These are phyloP conservation scores for Suillus paluster DNA, from an alignment of 768 basidiomycete genomes.

Conservation along the genomic window DNA sequence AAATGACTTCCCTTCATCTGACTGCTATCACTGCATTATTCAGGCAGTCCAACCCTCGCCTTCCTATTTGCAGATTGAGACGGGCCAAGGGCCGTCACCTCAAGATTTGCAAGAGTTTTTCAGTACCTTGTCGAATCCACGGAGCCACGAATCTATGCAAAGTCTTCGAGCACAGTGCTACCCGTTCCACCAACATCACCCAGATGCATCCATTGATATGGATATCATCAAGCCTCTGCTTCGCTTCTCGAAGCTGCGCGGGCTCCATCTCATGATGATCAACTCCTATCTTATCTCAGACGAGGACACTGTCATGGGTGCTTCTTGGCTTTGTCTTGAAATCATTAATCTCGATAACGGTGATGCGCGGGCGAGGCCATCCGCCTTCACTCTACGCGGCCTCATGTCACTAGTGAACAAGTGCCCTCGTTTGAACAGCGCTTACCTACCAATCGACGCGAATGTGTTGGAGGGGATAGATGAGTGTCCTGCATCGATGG, in stretches of 20 bases:
- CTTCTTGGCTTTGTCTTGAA: too few species aligned
- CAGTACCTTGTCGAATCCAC: background rate
- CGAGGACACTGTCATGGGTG: too few species aligned
- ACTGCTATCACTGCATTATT: conserved; percentile 5
- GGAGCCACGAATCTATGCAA: background rate
- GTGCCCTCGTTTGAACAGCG: too few species aligned
- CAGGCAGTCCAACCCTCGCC: background rate
- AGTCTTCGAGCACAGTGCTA: background rate
- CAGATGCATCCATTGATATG: background rate
- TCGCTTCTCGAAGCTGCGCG: background rate
- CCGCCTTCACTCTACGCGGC: too few species aligned
- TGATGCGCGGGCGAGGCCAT: too few species aligned
- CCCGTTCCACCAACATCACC: background rate
- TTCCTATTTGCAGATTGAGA: background rate
- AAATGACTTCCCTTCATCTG: background rate
- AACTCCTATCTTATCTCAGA: background rate
- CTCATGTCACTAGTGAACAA: too few species aligned
- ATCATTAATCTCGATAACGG: too few species aligned
- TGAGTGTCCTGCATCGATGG: too few species aligned
- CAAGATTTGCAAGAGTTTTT: background rate
- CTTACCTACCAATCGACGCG: too few species aligned
- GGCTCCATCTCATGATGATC: background rate
- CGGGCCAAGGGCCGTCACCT: background rate
- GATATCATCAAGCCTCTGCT: too few species aligned
- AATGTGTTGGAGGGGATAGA: too few species aligned